Evolutionary conservation across 495 filamentous ascomycete species (phyloP).

Genomic region (Lasiosphaeria hispida): DNA sequence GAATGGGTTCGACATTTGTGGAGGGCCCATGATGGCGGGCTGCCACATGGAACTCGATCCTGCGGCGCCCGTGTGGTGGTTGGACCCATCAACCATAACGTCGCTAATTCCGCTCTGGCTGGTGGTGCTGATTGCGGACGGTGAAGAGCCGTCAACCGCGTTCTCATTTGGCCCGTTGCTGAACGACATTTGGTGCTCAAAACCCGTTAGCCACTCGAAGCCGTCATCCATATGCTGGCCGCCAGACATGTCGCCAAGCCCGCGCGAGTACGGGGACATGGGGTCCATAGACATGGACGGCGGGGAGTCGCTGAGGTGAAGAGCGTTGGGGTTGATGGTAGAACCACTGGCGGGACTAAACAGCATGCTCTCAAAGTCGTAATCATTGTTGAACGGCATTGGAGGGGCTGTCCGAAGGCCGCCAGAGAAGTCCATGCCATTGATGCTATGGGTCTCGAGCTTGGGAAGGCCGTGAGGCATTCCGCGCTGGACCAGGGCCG

Average conservation of each 20-base stretch:
- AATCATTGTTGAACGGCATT: slow-evolving; percentile 65
- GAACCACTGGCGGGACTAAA: slow-evolving; percentile 58
- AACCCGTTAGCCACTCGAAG: slow-evolving; percentile 84
- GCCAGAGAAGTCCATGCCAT: slow-evolving; percentile 54
- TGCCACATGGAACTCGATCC: slow-evolving; percentile 61
- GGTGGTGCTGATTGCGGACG: slow-evolving; percentile 87
- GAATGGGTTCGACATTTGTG: slow-evolving; percentile 59
- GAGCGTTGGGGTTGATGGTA: slow-evolving; percentile 93
- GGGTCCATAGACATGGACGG: slow-evolving; percentile 69
- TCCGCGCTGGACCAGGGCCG: slow-evolving; percentile 61
- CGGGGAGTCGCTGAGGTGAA: slow-evolving; percentile 87
- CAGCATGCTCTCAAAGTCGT: slow-evolving; percentile 72
- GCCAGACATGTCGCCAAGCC: slow-evolving; percentile 56
- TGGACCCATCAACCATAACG: slow-evolving; percentile 82
- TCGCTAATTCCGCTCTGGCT: slow-evolving; percentile 92
- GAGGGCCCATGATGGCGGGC: slow-evolving; percentile 60
- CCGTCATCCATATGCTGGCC: slow-evolving; percentile 65
- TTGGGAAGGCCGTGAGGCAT: slow-evolving; percentile 69
- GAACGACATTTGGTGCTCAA: slow-evolving; percentile 74
- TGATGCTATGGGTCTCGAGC: slow-evolving; percentile 71
- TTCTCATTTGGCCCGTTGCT: slow-evolving; percentile 64
- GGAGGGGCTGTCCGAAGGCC: slow-evolving; percentile 79
- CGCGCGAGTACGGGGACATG: slow-evolving; percentile 69
- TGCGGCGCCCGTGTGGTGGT: slow-evolving; percentile 49
- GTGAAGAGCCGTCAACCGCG: slow-evolving; percentile 87